These are phyloP conservation scores for Metschnikowia cubensis DNA, from an alignment of 805 yeast species.

Conservation along the genomic window DNA sequence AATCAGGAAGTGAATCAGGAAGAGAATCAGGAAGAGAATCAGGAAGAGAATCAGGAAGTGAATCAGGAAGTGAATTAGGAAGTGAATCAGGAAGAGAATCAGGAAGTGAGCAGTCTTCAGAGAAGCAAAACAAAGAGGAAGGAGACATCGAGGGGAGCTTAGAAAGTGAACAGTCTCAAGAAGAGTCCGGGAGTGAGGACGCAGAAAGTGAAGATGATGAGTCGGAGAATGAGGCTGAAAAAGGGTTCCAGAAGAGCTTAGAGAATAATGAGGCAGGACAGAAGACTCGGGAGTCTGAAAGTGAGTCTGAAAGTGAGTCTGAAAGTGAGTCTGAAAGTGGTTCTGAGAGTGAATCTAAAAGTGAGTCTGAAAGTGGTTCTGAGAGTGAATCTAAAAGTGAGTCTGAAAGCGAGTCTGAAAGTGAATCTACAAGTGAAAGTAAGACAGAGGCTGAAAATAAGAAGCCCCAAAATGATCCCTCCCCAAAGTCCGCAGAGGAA, in stretches of 20 bases:
- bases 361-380: not conserved
- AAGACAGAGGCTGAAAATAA: no score
- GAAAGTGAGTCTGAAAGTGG: slow-evolving; percentile 18
- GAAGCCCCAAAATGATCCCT: slow-evolving; percentile 18
- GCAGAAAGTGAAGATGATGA: not conserved
- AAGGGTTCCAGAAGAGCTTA: not conserved
- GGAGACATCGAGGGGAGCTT: no score
- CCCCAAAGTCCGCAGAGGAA: not conserved
- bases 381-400: not conserved
- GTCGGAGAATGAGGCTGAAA: not conserved
- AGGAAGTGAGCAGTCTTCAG: not conserved
- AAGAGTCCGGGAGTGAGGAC: not conserved
- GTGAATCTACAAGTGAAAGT: no score
- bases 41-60: not conserved
- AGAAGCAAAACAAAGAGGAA: not conserved
- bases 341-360: not conserved
- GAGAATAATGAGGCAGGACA: not conserved
- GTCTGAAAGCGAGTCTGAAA: no score
- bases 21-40: not conserved
- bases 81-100: not conserved
- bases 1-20: not conserved
- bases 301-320: not conserved
- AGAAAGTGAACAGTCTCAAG: not conserved
- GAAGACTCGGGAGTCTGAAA: not conserved
- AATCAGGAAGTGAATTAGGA: not conserved